Conservation (phyloP, 148 eudicot genomes). For the Rheum nobile region DNA sequence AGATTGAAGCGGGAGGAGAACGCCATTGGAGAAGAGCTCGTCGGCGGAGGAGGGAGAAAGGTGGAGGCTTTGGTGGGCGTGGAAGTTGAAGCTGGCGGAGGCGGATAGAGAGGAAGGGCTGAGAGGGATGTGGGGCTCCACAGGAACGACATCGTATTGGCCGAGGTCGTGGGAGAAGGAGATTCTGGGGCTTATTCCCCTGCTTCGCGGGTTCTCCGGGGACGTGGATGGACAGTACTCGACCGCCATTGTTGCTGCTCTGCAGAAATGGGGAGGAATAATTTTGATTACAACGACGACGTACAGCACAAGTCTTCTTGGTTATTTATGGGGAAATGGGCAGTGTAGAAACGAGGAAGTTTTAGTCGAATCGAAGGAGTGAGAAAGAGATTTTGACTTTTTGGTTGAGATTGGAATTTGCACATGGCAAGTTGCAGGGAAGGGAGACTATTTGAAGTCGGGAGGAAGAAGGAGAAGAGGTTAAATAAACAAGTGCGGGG, state of each 20-base stretch:
- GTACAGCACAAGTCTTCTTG: not conserved
- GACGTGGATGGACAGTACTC: constrained; percentile 21
- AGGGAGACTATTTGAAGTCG: not conserved
- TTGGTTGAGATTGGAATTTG: not conserved
- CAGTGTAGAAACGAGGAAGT: not conserved
- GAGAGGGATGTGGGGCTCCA: constrained; percentile 40
- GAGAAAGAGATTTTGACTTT: not conserved
- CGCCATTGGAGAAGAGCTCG: constrained; percentile 68
- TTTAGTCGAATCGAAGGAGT: not conserved
- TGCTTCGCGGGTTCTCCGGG: constrained; percentile 37
- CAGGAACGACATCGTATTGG: constrained; percentile 44
- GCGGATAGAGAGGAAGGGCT: constrained; percentile 22
- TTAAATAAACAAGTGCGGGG: not conserved
- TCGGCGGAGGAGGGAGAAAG: constrained; percentile 64
- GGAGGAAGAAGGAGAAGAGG: not conserved
- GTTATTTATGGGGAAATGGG: not conserved
- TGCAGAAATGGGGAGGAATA: too few species aligned
- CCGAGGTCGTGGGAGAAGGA: constrained; percentile 84
- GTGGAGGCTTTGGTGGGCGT: constrained; percentile 27
- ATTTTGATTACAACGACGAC: not conserved
- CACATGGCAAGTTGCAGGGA: not conserved
- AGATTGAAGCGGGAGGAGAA: constrained; percentile 51
- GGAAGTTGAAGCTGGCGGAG: constrained; percentile 54
- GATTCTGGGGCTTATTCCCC: constrained; percentile 59
- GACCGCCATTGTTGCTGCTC: constrained; percentile 42